phyloP scores from a whole-genome alignment of 176 grass and related monocot species.

The Rhynchospora pubera region DNA sequence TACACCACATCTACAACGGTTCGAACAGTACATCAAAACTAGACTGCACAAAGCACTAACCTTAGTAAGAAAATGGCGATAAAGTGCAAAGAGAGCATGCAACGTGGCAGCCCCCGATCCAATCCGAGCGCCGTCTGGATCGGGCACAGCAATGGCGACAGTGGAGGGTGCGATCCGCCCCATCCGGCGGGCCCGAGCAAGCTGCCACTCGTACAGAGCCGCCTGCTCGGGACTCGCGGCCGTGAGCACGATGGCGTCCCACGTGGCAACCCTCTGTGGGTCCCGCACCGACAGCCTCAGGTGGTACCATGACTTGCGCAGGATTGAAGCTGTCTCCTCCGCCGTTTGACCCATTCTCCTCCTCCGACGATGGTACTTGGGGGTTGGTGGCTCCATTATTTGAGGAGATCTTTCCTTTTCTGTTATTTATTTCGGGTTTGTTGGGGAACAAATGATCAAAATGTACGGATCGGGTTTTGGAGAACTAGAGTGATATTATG shows the following conservation, averaged over 20 bases:
- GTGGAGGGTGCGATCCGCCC: conserved; percentile 64
- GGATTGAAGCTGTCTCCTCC: conserved; percentile 48
- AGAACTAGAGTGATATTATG: no score
- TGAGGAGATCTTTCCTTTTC: neutral
- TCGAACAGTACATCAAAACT: neutral
- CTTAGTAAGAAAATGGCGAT: conserved; percentile 43
- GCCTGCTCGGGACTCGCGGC: conserved; percentile 82
- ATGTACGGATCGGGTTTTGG: neutral
- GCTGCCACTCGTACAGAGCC: conserved; percentile 69
- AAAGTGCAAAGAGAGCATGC: conserved; percentile 57
- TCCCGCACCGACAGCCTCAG: conserved; percentile 67
- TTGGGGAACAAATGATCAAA: neutral
- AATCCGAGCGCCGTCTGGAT: conserved; percentile 78
- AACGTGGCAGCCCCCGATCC: conserved; percentile 91
- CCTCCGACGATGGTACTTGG: neutral
- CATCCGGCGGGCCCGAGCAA: conserved; percentile 43
- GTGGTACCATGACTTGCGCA: conserved; percentile 75
- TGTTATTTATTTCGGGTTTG: neutral
- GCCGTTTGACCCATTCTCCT: conserved; percentile 30
- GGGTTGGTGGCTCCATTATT: neutral
- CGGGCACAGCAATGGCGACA: conserved; percentile 60
- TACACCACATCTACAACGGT: neutral
- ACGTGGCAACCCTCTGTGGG: conserved; percentile 60
- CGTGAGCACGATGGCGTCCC: conserved; percentile 82
- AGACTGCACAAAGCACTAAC: neutral